Base-by-base conservation (phyloP, 495 filamentous ascomycete species). In the Elasticomyces elasticus region DNA sequence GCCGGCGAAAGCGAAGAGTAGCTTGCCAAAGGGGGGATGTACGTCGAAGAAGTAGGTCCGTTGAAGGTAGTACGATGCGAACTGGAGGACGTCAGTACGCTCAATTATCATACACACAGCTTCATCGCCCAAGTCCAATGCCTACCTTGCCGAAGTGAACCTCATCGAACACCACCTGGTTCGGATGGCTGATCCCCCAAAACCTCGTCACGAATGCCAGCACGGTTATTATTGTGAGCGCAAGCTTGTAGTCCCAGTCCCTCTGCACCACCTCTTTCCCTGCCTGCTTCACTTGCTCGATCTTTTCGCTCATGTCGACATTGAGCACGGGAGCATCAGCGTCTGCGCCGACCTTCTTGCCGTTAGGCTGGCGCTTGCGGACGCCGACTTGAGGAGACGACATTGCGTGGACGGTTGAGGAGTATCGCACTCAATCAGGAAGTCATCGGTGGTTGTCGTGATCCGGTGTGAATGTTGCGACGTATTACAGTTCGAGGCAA, bases 1-100 rank as follows among this genome's bases (percentile, higher is more conserved):
- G 60, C 92, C 92, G 76, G 95, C 89, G 33, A 97, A 79, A 52
- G 92, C 92, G 66, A 89, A 87, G 44, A 88, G 79, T 59, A 88
- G 83, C 71, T 88, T 89, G 69, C 86, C 92, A 62, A 99, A 95
- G 9, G 92, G 92, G 44, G 92, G 92, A 69, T 99, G 92, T 41
- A 99, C 92, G 76, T 99, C 92, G 79, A 99, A 99, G 79, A 99
- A 99, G 73, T 97, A 99, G 26, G 89, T 97, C 66, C 88, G 84
- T 72, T 96, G 84, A 33, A 99, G 82, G 65, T 99, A 99, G 71
- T 96, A 94, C 13, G 88, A 94, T 52, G 89, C 89, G 65, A 95
- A 95, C 89, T 95, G 68, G 25, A 4, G 5, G 26, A 5, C 27
- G 26, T 38, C 1, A 42, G 38, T 3, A 19, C 43, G 35, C 12